Base-by-base conservation (phyloP, 176 grass and related monocot species). In the Zea luxurians region DNA sequence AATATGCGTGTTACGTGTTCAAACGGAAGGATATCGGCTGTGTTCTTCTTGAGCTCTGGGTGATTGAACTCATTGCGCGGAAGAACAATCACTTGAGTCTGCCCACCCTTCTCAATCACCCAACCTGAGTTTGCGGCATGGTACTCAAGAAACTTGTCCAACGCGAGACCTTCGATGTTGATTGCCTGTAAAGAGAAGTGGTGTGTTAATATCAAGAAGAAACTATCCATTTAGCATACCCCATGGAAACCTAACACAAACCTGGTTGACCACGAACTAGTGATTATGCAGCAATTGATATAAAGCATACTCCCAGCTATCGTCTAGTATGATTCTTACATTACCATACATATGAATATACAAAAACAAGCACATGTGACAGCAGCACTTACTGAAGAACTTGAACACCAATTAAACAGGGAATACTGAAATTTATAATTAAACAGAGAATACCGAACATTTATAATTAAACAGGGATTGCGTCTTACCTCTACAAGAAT, bases 121-220 rank as follows among this genome's bases (percentile, higher is more conserved):
- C 96, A 95, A 13, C 96, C 96, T 48, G 86, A 89, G 84, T 95
- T 93, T 1, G 83, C 78, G 12, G 84, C 82, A 82, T 93, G 96
- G 35, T 93, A 87, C 83, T 99, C 96, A 40, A 99, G 64, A 70
- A 99, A 93, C 87, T 95, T 95, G 86, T 99, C 96, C 72, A 99
- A 76, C 3, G 90, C 85, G n/a, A 89, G 82, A 55, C 96, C 96
- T 87, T 99, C 96, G 59, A 95, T 89, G 78, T 95, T 95, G 69
- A 99, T 92, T 58, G 96, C 85, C 96, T 93, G 86, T 37, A 72
- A 85, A 71, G 10, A 76, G 3, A 81, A 9, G 57, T 40, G 9
- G 27, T 27, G 27, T 4, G 57, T 13, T 61, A 61, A 43, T 18
- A 76, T 70, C 71, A 80, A 80, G 7, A 76, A 42, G 35, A 60